Conservation (phyloP, 345 rosid species). For the Linum tenue region DNA sequence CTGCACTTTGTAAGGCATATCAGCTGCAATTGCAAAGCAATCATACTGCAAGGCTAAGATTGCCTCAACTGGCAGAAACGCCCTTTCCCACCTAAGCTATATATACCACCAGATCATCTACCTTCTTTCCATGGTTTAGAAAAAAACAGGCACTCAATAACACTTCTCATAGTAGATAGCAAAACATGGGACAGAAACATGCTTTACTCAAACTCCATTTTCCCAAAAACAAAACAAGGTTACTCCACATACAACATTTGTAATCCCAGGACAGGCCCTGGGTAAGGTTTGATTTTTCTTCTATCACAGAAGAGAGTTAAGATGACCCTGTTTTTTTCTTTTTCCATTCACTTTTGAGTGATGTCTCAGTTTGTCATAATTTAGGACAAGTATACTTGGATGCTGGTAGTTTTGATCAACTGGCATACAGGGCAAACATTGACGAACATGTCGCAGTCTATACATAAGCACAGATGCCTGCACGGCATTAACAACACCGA, state of each 20-base stretch:
- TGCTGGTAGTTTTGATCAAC: conserved; percentile 40
- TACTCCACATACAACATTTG: conserved; percentile 11
- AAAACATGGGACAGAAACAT: neutral
- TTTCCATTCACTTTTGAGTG: neutral
- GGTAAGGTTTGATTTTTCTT: no score
- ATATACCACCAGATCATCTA: no score
- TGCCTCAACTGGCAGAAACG: no score
- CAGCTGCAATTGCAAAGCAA: no score
- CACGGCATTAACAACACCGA: conserved; percentile 54
- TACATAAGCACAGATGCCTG: conserved; percentile 62
- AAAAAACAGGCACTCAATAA: neutral
- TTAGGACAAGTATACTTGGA: conserved; percentile 33
- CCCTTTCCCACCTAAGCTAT: no score
- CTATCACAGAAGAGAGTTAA: conserved; percentile 10
- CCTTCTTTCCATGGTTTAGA: no score
- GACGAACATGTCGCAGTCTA: conserved; percentile 45
- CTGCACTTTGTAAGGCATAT: no score
- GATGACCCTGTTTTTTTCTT: neutral
- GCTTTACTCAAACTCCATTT: conserved; percentile 10
- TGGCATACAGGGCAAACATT: conserved; percentile 51
- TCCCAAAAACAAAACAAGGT: conserved; percentile 5
- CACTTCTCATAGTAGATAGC: neutral
- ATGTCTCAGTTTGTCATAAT: neutral
- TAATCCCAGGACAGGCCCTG: conserved; percentile 2
- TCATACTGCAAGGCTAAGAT: no score